Conservation (phyloP, 306 rosid species). For the Cicer bijugum region DNA sequence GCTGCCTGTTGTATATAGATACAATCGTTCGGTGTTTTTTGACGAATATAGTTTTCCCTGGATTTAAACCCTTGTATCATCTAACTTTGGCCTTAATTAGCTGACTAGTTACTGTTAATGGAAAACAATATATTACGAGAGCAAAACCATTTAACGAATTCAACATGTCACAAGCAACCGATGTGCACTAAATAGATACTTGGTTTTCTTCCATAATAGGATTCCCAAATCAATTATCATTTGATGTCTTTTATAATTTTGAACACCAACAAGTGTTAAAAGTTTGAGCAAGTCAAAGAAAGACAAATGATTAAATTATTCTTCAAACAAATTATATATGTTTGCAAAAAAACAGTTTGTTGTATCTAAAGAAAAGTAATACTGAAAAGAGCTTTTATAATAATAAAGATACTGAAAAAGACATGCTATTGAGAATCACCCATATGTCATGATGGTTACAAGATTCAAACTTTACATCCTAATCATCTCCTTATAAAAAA, state of each 20-base stretch:
- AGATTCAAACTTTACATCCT: constrained; percentile 68
- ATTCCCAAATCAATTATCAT: too few species aligned
- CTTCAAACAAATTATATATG: constrained; percentile 23
- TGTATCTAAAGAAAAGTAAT: constrained; percentile 12
- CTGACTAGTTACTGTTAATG: neutral
- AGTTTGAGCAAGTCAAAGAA: too few species aligned
- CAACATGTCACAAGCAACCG: neutral
- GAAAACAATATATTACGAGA: too few species aligned
- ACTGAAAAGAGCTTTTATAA: neutral
- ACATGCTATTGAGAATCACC: constrained; percentile 66
- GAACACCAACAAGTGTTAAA: too few species aligned
- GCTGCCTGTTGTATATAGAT: neutral
- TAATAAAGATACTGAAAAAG: constrained; percentile 18
- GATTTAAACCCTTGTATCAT: neutral
- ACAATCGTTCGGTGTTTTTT: neutral
- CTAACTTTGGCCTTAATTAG: neutral
- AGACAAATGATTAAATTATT: too few species aligned
- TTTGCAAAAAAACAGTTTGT: constrained; percentile 11
- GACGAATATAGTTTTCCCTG: too few species aligned
- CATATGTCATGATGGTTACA: constrained; percentile 59
- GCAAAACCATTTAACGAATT: neutral
- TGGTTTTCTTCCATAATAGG: too few species aligned
- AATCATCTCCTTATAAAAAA: constrained; percentile 39
- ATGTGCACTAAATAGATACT: neutral
- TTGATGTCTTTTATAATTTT: too few species aligned